Evolutionary conservation across 106 monocot species (phyloP), one percentile per base, ranked within the genome.

Genomic region (Xerophyta viscosa): DNA sequence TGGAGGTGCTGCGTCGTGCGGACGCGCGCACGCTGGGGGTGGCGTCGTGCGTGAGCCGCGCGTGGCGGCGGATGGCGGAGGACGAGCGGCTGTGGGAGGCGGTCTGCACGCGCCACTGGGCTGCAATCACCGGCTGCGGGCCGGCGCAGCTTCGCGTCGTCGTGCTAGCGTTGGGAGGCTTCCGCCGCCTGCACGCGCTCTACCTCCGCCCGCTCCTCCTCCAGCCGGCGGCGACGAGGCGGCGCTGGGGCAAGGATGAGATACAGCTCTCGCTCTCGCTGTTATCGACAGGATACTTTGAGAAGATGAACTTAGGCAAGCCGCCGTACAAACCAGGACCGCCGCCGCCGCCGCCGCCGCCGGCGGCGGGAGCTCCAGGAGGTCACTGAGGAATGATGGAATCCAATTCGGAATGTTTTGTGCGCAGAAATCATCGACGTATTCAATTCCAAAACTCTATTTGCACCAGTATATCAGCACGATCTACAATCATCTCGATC

Each of bases 41-140:
- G 26, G 66, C 74, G 24, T 60, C 67, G 36, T 67, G 74, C 48
- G 74, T 74, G 15, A 56, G 67, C 50, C 31, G 56, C 55, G 24
- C 18, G 24, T 74, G 74, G 74, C 52, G 67, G 48, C 41, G 58
- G 27, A 62, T 67, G 62, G 67, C 74, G 18, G 61, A 74, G 49
- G 74, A 74, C 49, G 74, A 74, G 67, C 60, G 74, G 27, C 61
- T 74, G 6, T 74, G 74, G 74, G 74, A 74, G 53, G 62, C 25
- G 28, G 56, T 67, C 27, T 74, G 74, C 74, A 50, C 61, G 18
- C 61, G 67, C 13, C 54, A 56, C 48, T 56, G 54, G 49, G 54
- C 60, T 14, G 41, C 53, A 42, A 18, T 54, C 33, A 33, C 33
- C 20, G 65, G 66, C 21, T 72, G 65, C 42, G 60, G 58, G 11